These are phyloP conservation scores for Cladosporium sphaerospermum DNA, from an alignment of 2,329 filamentous ascomycete species.

Conservation along the genomic window DNA sequence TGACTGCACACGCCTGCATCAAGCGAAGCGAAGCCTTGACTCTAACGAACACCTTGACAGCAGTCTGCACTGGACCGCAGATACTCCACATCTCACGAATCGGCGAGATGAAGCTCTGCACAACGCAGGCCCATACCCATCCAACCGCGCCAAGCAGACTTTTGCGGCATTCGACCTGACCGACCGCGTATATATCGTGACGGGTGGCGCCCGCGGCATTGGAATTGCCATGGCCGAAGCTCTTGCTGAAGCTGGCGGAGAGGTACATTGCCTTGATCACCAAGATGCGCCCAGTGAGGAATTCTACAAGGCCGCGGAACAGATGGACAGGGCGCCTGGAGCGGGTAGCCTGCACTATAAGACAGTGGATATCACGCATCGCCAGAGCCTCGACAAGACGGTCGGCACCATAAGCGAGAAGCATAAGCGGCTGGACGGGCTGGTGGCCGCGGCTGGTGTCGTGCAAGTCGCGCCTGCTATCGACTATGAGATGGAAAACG, in stretches of 20 bases:
- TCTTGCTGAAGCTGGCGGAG: slow-evolving; percentile 37
- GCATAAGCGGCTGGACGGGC: slow-evolving; percentile 24
- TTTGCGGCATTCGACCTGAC: slow-evolving; percentile 5
- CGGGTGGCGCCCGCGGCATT: slow-evolving; percentile 25
- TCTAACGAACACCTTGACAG: too few relatives aligned
- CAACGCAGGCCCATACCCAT: too few relatives aligned
- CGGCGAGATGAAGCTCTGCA: too few relatives aligned
- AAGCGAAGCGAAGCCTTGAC: too few relatives aligned
- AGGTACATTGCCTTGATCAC: slow-evolving; percentile 45
- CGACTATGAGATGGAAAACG: slow-evolving; percentile 30
- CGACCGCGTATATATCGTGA: slow-evolving; percentile 18
- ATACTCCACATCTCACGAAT: too few relatives aligned
- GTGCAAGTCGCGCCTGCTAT: slow-evolving; percentile 24
- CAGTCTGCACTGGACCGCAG: too few relatives aligned
- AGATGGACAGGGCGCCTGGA: slow-evolving; percentile 31
- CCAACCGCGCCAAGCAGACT: neutral
- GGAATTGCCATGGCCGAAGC: slow-evolving; percentile 26
- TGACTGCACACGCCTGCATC: too few relatives aligned
- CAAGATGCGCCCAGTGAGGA: slow-evolving; percentile 40
- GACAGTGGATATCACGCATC: slow-evolving; percentile 41
- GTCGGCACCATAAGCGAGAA: slow-evolving; percentile 22
- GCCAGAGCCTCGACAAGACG: slow-evolving; percentile 15
- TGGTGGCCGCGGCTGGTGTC: slow-evolving; percentile 27
- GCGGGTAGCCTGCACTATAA: slow-evolving; percentile 40
- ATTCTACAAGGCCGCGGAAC: slow-evolving; percentile 35